Evolutionary conservation across 2,329 filamentous ascomycete genomes (phyloP), one percentile per base, ranked within the genome.

Genomic region (Trichocomaceae sp.): DNA sequence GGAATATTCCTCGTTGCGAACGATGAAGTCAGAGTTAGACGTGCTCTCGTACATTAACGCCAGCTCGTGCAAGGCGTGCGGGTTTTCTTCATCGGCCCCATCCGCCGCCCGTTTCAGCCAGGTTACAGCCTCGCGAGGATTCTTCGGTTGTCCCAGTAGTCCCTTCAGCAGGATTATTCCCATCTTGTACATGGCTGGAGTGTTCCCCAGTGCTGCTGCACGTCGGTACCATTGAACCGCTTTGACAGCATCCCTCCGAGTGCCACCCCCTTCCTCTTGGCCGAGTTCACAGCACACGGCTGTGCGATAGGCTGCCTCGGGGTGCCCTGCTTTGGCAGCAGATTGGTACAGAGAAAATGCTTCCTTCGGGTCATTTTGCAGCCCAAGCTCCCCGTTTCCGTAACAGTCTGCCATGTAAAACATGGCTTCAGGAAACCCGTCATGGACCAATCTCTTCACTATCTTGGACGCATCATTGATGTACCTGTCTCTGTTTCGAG

Each of bases 161-260:
- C 92, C 93, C 71, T 97, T 97, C 53, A 97, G 81, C 58, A 89
- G 77, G 61, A 99, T 95, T 86, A 96, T 95, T 56, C 93, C 93
- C 72, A 97, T 84, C 73, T 99, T 99, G 77, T 96, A 99, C 90
- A 97, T 95, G 29, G 91, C 93, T 0, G 92, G 88, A 1, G 87
- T 86, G 66, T 99, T 92, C 2, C 93, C 92, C 2, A 97, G 78
- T 12, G 87, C 86, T 10, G 93, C 92, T 6, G 93, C 90, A 44
- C 91, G 87, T 69, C 92, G 90, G 72, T 99, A 99, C 93, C 93
- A 99, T 70, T 97, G 92, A 19, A 97, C 91, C 1, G 93, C 92
- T 73, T 97, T 97, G 61, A 92, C 74, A 0, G 90, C 89, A 66
- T 99, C 93, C 63, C 87, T 88, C 56, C 89, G 84, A 1, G 93